Conservation (phyloP, 2,329 filamentous ascomycete species). For the Lecanosticta acicola region DNA sequence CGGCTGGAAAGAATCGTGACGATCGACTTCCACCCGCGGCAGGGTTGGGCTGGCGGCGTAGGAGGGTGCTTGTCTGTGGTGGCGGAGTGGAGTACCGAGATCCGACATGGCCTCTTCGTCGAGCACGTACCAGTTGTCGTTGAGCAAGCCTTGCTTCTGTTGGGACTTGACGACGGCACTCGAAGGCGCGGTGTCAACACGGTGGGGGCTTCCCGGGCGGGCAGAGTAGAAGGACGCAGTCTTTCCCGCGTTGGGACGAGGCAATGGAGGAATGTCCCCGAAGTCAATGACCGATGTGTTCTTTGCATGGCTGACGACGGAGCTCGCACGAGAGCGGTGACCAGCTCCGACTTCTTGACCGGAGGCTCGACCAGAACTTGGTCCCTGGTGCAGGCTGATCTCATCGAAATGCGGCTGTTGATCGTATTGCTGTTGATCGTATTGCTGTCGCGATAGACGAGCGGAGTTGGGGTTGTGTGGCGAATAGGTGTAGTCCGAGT, state of each 20-base stretch:
- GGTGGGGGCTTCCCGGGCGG: constrained; percentile 10
- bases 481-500: constrained; percentile 56
- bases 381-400: constrained; percentile 24
- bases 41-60: constrained; percentile 13
- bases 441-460: constrained; percentile 50
- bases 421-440: constrained; percentile 24
- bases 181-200: constrained; percentile 15
- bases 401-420: too few relatives aligned
- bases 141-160: constrained; percentile 36
- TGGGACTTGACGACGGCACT: constrained; percentile 18
- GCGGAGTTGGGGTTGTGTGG: constrained; percentile 47
- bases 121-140: constrained; percentile 45
- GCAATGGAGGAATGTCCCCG: constrained; percentile 14
- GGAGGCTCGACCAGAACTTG: constrained; percentile 34
- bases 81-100: constrained; percentile 23
- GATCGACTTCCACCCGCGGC: constrained; percentile 18
- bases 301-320: constrained; percentile 14
- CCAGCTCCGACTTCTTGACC: constrained; percentile 31
- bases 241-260: constrained; percentile 3
- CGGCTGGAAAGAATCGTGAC: constrained; percentile 24
- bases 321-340: constrained; percentile 16
- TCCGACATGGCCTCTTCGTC: constrained; percentile 25
- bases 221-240: constrained; percentile 6
- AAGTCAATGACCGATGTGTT: constrained; percentile 13
- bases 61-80: constrained; percentile 9